Conservation (phyloP, 495 filamentous ascomycete species). For the Trichoderma reesei region DNA sequence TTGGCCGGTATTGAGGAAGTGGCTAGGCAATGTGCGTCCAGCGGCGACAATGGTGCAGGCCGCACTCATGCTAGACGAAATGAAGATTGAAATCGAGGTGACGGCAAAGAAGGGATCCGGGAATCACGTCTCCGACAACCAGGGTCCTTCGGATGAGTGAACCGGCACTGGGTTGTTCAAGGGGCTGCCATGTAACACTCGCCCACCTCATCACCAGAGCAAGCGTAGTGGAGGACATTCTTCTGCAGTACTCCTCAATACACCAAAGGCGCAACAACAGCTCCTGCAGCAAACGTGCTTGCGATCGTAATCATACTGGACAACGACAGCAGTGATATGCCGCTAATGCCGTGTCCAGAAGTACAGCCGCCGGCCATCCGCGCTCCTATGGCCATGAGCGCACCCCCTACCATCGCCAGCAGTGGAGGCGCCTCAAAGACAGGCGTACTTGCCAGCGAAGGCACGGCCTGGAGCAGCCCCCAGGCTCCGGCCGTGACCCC, state of each 20-base stretch:
- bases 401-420: slow-evolving; percentile 36
- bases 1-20: slow-evolving; percentile 28
- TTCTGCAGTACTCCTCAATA: neutral
- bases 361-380: slow-evolving; percentile 49
- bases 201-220: neutral
- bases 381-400: slow-evolving; percentile 42
- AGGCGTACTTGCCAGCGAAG: slow-evolving; percentile 18
- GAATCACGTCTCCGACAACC: neutral
- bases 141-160: too few species aligned
- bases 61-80: slow-evolving; percentile 29
- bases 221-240: neutral
- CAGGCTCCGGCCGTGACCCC: slow-evolving; percentile 36
- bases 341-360: slow-evolving; percentile 50
- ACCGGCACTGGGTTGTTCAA: too few species aligned
- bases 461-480: slow-evolving; percentile 19
- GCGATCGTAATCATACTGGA: slow-evolving; percentile 44
- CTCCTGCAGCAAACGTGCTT: slow-evolving; percentile 39
- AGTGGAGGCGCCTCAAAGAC: slow-evolving; percentile 20
- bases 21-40: slow-evolving; percentile 27
- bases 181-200: too few species aligned
- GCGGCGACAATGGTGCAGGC: slow-evolving; percentile 35
- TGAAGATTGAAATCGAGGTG: slow-evolving; percentile 35
- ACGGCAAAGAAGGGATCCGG: slow-evolving; percentile 21
- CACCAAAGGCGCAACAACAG: slow-evolving; percentile 13
- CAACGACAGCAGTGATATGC: slow-evolving; percentile 39